Evolutionary conservation across 176 grass and related monocot genomes (phyloP), one percentile per base, ranked within the genome.

Genomic region (Avena atlantica): DNA sequence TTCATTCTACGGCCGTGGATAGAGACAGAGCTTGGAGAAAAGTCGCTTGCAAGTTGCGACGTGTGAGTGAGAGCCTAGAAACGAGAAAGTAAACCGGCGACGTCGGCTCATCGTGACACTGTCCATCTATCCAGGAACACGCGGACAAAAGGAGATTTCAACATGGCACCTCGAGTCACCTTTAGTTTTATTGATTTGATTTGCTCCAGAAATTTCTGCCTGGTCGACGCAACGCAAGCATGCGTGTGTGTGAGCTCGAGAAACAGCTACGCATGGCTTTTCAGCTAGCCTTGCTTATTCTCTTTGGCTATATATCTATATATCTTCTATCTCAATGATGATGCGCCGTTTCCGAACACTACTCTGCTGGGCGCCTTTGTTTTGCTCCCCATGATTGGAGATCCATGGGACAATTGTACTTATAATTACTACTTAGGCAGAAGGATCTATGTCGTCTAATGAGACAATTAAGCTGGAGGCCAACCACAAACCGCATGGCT

Each of bases 401-500:
- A 88, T 83, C 81, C 75, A 15, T 61, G 80, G 29, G 76, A 90
- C 92, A 94, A 61, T 12, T 59, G 72, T 53, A 64, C 83, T 29
- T 29, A 29, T 53, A 64, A 81, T 29, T 29, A 29, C 27, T 29
- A 29, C 27, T 81, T 87, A 84, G 81, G 65, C 76, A 48, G 82
- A 85, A 69, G 87, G 87, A 93, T 87, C 80, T 51, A 73, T 97
- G 90, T 97, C 92, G 75, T 90, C 92, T 91, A 92, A 94, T 85
- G 84, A 91, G 88, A 97, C 90, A 92, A 53, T 76, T 76, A 53
- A 85, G 29, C 47, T 37, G 80, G 80, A 64, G 48, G 29, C 57
- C 83, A 83, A 67, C 85, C 70, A 66, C 79, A 89, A 81, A 40
- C 84, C 80, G 61, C 60, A 53, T 51, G 73, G 68, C 24, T 70